Conservation (phyloP, 306 rosid species). For the Begonia loranthoides region DNA sequence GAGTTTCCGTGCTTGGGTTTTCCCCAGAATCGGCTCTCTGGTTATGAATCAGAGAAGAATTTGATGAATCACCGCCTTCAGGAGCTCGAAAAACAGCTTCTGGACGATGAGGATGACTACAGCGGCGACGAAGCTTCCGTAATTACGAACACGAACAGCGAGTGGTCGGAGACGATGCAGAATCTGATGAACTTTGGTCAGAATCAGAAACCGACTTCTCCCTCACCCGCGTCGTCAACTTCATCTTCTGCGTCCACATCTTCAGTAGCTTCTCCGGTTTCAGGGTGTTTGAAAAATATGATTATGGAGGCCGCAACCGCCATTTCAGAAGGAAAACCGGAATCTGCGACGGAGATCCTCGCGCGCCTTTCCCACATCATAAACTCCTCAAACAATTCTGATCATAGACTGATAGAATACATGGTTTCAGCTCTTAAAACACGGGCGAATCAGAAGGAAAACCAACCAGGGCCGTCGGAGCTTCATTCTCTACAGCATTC, state of each 20-base stretch:
- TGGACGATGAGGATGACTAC: slow-evolving; percentile 60
- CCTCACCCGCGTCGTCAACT: slow-evolving; percentile 62
- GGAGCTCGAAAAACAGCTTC: slow-evolving; percentile 74
- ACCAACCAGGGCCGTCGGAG: slow-evolving; percentile 31
- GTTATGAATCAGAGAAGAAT: slow-evolving; percentile 33
- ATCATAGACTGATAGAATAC: slow-evolving; percentile 29
- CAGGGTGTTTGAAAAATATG: slow-evolving; percentile 34
- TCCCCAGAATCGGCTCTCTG: slow-evolving; percentile 15
- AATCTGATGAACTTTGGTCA: slow-evolving; percentile 37
- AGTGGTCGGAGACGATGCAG: slow-evolving; percentile 76
- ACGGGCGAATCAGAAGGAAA: slow-evolving; percentile 26
- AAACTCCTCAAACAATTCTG: slow-evolving; percentile 27
- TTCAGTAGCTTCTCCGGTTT: slow-evolving; percentile 47
- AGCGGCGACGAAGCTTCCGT: slow-evolving; percentile 51
- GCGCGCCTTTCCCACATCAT: slow-evolving; percentile 19
- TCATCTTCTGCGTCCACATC: slow-evolving; percentile 40
- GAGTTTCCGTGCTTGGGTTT: not conserved
- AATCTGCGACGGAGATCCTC: slow-evolving; percentile 49
- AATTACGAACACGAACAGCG: slow-evolving; percentile 36
- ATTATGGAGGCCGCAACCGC: slow-evolving; percentile 72
- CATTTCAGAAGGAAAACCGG: slow-evolving; percentile 57
- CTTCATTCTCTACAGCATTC: slow-evolving; percentile 40
- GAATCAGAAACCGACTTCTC: slow-evolving; percentile 39
- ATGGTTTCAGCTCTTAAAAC: slow-evolving; percentile 57
- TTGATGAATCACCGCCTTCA: slow-evolving; percentile 38